Percentiles rank a stretch among this genome's conserved stretches.
phyloP scores from a whole-genome alignment of 768 basidiomycete species.

The Tulasnella sp. region DNA sequence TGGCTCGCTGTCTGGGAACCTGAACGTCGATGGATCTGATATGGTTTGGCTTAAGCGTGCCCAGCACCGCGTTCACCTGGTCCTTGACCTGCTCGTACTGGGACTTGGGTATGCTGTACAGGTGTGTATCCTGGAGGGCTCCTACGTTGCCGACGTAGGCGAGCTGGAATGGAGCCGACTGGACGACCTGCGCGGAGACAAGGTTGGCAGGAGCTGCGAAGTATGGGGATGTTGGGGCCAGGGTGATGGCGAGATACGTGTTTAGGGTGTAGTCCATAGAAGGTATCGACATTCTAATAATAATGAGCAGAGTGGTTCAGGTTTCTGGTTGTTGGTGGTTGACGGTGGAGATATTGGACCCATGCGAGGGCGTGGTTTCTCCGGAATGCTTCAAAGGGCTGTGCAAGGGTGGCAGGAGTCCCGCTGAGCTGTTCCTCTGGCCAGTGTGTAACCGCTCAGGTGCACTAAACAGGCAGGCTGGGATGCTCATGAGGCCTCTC shows the following conservation, averaged over 20 bases:
- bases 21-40: conserved; percentile 27
- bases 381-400: background rate
- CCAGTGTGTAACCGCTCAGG: background rate
- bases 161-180: background rate
- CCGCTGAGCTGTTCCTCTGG: background rate
- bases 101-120: conserved; percentile 32
- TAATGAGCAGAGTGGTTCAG: background rate
- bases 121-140: conserved; percentile 20
- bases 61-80: conserved; percentile 15
- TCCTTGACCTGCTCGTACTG: conserved; percentile 29
- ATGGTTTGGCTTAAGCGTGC: background rate
- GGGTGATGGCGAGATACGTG: conserved; percentile 28
- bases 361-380: background rate
- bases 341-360: background rate
- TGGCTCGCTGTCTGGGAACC: conserved; percentile 30
- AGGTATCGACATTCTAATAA: conserved; percentile 9
- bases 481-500: background rate
- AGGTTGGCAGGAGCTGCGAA: conserved; percentile 21
- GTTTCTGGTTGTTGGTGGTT: conserved; percentile 6
- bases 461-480: background rate
- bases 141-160: conserved; percentile 30
- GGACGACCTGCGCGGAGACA: background rate
- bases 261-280: conserved; percentile 21
- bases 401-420: background rate
- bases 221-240: conserved; percentile 18